phyloP scores from a whole-genome alignment of 2,329 filamentous ascomycete genomes.

The Pseudogymnoascus sp. region DNA sequence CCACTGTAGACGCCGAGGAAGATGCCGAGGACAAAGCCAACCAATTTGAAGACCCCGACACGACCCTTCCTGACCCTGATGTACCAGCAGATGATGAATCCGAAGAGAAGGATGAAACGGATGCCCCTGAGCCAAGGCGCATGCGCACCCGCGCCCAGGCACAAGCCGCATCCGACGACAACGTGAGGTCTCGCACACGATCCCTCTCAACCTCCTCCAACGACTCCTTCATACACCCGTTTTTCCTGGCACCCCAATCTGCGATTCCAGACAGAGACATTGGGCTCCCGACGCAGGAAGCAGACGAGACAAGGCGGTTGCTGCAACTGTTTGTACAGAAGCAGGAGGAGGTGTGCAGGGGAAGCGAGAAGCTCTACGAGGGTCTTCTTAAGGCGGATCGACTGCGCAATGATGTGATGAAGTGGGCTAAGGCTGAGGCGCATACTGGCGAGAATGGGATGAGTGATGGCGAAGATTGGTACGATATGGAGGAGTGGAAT shows the following conservation, averaged over 20 bases:
- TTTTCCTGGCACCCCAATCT: slow-evolving; percentile 58
- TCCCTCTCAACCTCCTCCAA: slow-evolving; percentile 35
- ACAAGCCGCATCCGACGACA: slow-evolving; percentile 33
- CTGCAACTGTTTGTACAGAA: slow-evolving; percentile 74
- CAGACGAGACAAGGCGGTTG: slow-evolving; percentile 67
- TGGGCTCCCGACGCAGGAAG: slow-evolving; percentile 63
- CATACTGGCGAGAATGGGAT: slow-evolving; percentile 62
- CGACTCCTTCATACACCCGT: slow-evolving; percentile 58
- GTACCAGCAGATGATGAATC: neutral
- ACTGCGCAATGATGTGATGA: slow-evolving; percentile 60
- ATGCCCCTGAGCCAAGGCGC: slow-evolving; percentile 36
- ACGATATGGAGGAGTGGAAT: slow-evolving; percentile 72
- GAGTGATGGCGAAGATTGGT: slow-evolving; percentile 86
- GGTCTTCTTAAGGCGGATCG: slow-evolving; percentile 66
- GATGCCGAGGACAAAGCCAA: neutral
- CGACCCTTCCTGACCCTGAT: slow-evolving; percentile 4
- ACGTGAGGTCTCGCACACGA: slow-evolving; percentile 25
- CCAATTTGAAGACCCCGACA: slow-evolving; percentile 4
- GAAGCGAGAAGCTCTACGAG: slow-evolving; percentile 56
- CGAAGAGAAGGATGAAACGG: slow-evolving; percentile 31
- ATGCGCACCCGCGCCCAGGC: slow-evolving; percentile 48
- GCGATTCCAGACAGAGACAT: slow-evolving; percentile 60
- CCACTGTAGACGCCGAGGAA: neutral
- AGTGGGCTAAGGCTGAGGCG: slow-evolving; percentile 70
- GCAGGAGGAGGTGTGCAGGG: slow-evolving; percentile 73